Evolutionary conservation across 116 monocot genomes (phyloP), one percentile per base, ranked within the genome.

Genomic region (Thalassia testudinum): DNA sequence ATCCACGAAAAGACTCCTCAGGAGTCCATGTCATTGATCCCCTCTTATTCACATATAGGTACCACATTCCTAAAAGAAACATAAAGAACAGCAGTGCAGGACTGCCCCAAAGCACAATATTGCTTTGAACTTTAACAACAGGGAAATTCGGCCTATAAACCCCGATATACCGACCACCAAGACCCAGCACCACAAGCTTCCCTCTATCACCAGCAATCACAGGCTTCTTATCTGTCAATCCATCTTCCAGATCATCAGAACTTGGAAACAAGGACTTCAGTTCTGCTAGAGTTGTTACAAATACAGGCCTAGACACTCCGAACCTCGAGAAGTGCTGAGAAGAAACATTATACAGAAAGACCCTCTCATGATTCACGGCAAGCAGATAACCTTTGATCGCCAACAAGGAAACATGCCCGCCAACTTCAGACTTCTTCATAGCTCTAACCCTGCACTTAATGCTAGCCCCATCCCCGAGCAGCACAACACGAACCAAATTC

Each of bases 1-100:
- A 11, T 11, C 37, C 61, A 0, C 73, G 44, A 48, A 86, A 87
- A 15, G 75, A 34, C 57, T 93, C 92, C 53, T 87, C 92, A 0
- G 75, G 78, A 2, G 62, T 65, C 87, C 79, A 87, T 17, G 74
- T 80, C 60, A 83, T 54, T 2, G 80, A 71, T 47, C 77, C 78
- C 64, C 80, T 83, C 78, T 93, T 93, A 72, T 93, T 93, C 57
- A 80, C 83, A 44, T 87, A 83, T 40, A 86, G 78, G 49, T 83
- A 80, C 92, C 87, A 93, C n/a, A 79, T 61, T 0, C 78, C 87
- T 48, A 93, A 68, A 47, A 93, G 47, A 48, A 93, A 80, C 50
- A 93, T 14, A 14, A 93, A 64, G 69, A 93, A 87, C 15, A 93
- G 64, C 29, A 93, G 62, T 10, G 63, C 71, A n/a, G 87, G 87